Percentiles rank a stretch among this genome's conserved stretches.
Evolutionary conservation across 2,329 filamentous ascomycete genomes (phyloP).

Genomic region (Aspergillus chevalieri): DNA sequence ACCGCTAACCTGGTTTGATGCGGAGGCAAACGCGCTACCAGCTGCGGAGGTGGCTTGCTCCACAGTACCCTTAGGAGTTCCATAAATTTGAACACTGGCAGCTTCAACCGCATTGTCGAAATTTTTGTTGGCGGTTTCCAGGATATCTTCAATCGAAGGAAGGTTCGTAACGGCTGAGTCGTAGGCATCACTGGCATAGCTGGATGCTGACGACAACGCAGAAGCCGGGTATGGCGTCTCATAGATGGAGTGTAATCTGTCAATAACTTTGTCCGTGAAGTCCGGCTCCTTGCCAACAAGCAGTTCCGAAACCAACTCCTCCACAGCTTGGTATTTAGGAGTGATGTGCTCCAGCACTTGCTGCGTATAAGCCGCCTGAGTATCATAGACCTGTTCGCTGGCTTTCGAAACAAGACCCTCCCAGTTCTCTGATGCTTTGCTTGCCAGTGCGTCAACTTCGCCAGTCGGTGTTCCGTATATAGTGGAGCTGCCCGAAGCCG

Average conservation of each 20-base stretch:
- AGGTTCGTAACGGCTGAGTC: constrained; percentile 48
- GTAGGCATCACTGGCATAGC: constrained; percentile 43
- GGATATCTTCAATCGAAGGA: constrained; percentile 51
- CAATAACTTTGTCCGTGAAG: constrained; percentile 75
- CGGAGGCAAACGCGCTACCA: constrained; percentile 48
- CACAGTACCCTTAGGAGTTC: constrained; percentile 47
- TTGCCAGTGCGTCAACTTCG: constrained; percentile 43
- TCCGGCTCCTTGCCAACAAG: constrained; percentile 70
- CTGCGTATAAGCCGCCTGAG: constrained; percentile 56
- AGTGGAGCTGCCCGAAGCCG: constrained; percentile 37
- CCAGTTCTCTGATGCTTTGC: constrained; percentile 57
- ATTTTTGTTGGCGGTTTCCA: constrained; percentile 52
- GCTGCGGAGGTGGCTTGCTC: constrained; percentile 52
- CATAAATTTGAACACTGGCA: constrained; percentile 54
- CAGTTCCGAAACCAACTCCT: constrained; percentile 68
- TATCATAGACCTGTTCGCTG: constrained; percentile 64
- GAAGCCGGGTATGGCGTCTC: constrained; percentile 49
- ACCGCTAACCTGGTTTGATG: constrained; percentile 45
- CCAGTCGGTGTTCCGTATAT: constrained; percentile 36
- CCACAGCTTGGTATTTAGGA: constrained; percentile 63
- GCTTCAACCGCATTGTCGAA: constrained; percentile 55
- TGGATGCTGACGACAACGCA: constrained; percentile 45
- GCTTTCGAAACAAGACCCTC: constrained; percentile 58
- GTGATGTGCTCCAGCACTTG: constrained; percentile 57
- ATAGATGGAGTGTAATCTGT: constrained; percentile 65